Conservation (phyloP, 495 filamentous ascomycete species). For the Talaromyces nanjingensis region DNA sequence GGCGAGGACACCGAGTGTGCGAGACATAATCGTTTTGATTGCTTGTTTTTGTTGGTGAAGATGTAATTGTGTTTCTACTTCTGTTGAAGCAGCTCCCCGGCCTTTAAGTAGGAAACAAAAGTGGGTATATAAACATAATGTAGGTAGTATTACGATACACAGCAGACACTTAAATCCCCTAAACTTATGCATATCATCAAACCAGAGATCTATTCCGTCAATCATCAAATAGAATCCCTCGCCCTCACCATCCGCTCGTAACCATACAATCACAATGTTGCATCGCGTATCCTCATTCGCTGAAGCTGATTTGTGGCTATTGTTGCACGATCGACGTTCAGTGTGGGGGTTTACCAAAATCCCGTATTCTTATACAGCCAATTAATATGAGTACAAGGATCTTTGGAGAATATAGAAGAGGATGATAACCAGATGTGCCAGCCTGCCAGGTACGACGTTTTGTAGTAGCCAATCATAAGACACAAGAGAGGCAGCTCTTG, state of each 20-base stretch:
- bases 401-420: background rate
- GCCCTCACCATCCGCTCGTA: background rate
- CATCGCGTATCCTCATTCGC: background rate
- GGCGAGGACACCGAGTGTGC: background rate
- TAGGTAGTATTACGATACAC: background rate
- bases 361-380: background rate
- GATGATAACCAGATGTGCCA: background rate
- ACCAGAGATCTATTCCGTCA: background rate
- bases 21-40: background rate
- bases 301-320: background rate
- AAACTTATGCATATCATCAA: background rate
- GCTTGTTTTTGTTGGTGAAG: background rate
- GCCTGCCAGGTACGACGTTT: background rate
- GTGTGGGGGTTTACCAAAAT: background rate
- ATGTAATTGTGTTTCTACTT: background rate
- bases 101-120: background rate
- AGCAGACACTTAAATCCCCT: background rate
- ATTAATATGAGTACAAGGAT: background rate
- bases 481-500: background rate
- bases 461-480: background rate
- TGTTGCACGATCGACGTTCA: background rate
- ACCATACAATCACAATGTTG: constrained; percentile 7
- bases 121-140: background rate
- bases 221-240: background rate
- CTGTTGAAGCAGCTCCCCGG: background rate